Conservation (phyloP, 805 yeast genomes). For the Spathaspora boniae region DNA sequence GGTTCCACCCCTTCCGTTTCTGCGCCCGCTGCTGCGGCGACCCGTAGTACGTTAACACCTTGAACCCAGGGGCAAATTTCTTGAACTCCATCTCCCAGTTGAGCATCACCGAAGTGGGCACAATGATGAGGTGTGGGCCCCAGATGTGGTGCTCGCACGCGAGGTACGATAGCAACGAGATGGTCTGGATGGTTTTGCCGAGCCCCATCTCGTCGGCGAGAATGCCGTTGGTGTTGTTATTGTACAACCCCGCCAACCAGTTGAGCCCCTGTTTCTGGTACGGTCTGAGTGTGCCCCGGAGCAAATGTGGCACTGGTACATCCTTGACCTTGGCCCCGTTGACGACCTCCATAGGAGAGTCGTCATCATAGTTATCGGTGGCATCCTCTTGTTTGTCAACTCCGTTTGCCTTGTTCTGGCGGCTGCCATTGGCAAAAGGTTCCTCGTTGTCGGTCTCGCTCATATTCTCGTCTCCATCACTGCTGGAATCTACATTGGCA, state of each 20-base stretch:
- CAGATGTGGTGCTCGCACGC: constrained; percentile 93
- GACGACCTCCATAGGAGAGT: constrained; percentile 27
- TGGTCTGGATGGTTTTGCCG: constrained; percentile 96
- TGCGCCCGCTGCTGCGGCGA: constrained; percentile 95
- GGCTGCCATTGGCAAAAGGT: constrained; percentile 16
- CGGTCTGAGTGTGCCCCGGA: constrained; percentile 80
- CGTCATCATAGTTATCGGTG: constrained; percentile 11
- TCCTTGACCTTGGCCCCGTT: constrained; percentile 47
- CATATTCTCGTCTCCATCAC: constrained; percentile 8
- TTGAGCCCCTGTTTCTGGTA: constrained; percentile 96
- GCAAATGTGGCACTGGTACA: constrained; percentile 72
- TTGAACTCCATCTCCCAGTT: constrained; percentile 99
- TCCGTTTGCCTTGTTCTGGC: constrained; percentile 10
- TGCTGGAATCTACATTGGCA: constrained; percentile 8
- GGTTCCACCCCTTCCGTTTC: constrained; percentile 97
- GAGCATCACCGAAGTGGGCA: constrained; percentile 94
- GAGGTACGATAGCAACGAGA: constrained; percentile 75
- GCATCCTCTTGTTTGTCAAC: constrained; percentile 16
- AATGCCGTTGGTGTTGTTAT: constrained; percentile 91
- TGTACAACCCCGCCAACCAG: constrained; percentile 93
- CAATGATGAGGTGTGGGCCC: constrained; percentile 98
- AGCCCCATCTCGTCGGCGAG: constrained; percentile 99
- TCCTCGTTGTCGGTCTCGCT: constrained; percentile 7
- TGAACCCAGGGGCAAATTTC: constrained; percentile 96
- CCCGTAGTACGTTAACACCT: constrained; percentile 93